Conservation (phyloP, 805 yeast genomes). For the Candida morakotiae region DNA sequence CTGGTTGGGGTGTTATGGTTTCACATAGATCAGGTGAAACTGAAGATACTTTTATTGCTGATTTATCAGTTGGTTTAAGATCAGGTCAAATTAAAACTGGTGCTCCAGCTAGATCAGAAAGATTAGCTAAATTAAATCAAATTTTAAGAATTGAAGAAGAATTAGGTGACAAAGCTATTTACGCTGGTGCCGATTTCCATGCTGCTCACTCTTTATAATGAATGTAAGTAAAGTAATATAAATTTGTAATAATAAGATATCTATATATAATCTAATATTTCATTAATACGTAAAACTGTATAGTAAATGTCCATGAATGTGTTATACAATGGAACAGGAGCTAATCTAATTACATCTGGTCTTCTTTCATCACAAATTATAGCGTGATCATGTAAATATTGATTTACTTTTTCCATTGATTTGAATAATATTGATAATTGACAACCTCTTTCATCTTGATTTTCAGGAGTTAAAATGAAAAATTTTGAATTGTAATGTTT, state of each 20-base stretch:
- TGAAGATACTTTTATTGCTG: constrained; percentile 98
- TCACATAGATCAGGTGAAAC: constrained; percentile 99
- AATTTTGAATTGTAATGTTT: constrained; percentile 47
- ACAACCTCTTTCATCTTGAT: constrained; percentile 60
- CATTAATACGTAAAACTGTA: constrained; percentile 44
- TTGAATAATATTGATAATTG: constrained; percentile 74
- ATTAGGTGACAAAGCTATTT: constrained; percentile 95
- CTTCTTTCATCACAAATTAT: constrained; percentile 84
- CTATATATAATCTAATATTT: constrained; percentile 21
- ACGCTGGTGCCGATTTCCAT: constrained; percentile 93
- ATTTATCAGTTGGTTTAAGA: constrained; percentile 96
- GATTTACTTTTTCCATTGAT: constrained; percentile 59
- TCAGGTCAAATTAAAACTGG: constrained; percentile 99
- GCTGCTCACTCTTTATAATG: constrained; percentile 17
- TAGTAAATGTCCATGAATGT: constrained; percentile 58
- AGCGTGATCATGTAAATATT: constrained; percentile 50
- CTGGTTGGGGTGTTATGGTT: constrained; percentile 99
- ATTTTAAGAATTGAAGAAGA: constrained; percentile 97
- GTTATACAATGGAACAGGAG: constrained; percentile 83
- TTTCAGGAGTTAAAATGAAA: constrained; percentile 70
- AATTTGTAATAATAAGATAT: not conserved
- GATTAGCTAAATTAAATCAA: constrained; percentile 99
- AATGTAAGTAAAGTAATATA: not conserved
- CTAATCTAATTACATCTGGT: constrained; percentile 87
- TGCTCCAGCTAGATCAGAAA: constrained; percentile 99